These are phyloP conservation scores for Pyropia haitanensis DNA, from an alignment of 23 red algal genomes.

Conservation along the genomic window DNA sequence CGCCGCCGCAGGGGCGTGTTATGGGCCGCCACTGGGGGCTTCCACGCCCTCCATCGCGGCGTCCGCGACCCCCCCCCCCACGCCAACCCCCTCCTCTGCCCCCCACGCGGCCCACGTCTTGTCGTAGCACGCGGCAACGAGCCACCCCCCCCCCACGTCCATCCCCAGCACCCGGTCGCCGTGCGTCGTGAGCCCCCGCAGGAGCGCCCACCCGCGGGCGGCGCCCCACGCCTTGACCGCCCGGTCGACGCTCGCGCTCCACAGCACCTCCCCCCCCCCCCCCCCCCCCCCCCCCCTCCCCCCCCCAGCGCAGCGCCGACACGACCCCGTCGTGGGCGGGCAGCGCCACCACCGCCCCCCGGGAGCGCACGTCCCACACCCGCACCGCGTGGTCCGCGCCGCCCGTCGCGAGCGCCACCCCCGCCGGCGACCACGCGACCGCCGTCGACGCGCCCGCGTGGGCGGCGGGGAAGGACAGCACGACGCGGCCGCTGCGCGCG, in stretches of 20 bases:
- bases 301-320: slow-evolving; percentile 15
- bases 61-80: too few species aligned
- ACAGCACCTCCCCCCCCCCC: slow-evolving; percentile 25
- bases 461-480: slow-evolving; percentile 28
- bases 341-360: slow-evolving; percentile 10
- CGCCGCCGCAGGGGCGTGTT: too few species aligned
- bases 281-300: slow-evolving; percentile 20
- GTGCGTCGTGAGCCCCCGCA: slow-evolving; percentile 30
- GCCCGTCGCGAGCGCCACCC: slow-evolving; percentile 14
- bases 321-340: slow-evolving; percentile 58
- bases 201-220: slow-evolving; percentile 38
- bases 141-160: slow-evolving; percentile 9
- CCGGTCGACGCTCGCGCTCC: slow-evolving; percentile 40
- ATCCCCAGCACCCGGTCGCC: slow-evolving; percentile 59
- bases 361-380: slow-evolving; percentile 56
- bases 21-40: too few species aligned
- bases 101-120: slow-evolving; percentile 71
- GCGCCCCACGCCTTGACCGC: slow-evolving; percentile 48
- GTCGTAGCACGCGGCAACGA: slow-evolving; percentile 61
- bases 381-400: slow-evolving; percentile 52
- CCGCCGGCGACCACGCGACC: slow-evolving; percentile 19
- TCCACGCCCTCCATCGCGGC: too few species aligned
- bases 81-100: too few species aligned
- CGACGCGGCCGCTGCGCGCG: slow-evolving; percentile 45
- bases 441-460: slow-evolving; percentile 31